These are phyloP conservation scores for Neurospora sp. DNA, from an alignment of 495 filamentous ascomycete genomes.

Conservation along the genomic window DNA sequence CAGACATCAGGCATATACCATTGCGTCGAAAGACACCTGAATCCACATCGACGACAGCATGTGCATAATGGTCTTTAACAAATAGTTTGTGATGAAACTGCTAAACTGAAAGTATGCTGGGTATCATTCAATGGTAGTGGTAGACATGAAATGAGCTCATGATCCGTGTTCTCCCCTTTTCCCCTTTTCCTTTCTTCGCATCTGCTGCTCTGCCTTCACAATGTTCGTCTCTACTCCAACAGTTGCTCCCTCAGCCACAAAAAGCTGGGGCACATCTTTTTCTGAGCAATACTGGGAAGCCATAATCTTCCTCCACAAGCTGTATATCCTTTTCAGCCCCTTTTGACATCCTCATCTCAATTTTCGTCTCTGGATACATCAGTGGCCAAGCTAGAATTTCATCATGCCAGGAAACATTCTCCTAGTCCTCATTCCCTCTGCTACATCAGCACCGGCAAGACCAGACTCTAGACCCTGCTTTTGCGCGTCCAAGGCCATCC, in stretches of 20 bases:
- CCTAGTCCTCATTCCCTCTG: conserved; percentile 1
- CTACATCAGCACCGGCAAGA: not conserved
- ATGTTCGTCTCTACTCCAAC: not conserved
- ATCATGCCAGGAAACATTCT: not conserved
- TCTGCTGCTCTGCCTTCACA: not conserved
- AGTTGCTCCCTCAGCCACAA: not conserved
- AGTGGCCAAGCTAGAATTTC: not conserved
- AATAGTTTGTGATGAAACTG: not conserved
- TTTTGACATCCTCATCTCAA: not conserved
- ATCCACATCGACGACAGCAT: not conserved
- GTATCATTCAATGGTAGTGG: not conserved
- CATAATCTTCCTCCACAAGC: not conserved
- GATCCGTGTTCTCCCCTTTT: not conserved
- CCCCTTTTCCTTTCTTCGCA: not conserved
- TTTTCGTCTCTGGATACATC: not conserved
- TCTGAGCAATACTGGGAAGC: not conserved
- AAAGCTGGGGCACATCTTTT: not conserved
- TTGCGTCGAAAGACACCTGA: not conserved
- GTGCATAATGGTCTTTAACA: not conserved
- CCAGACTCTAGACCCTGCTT: conserved; percentile 9
- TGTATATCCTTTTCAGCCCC: not conserved
- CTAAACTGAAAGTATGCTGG: not conserved
- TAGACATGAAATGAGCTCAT: not conserved
- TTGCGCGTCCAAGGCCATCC: conserved; percentile 35
- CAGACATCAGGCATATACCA: not conserved